Conservation (phyloP, 495 filamentous ascomycete species). For the Penicillium odoratum region DNA sequence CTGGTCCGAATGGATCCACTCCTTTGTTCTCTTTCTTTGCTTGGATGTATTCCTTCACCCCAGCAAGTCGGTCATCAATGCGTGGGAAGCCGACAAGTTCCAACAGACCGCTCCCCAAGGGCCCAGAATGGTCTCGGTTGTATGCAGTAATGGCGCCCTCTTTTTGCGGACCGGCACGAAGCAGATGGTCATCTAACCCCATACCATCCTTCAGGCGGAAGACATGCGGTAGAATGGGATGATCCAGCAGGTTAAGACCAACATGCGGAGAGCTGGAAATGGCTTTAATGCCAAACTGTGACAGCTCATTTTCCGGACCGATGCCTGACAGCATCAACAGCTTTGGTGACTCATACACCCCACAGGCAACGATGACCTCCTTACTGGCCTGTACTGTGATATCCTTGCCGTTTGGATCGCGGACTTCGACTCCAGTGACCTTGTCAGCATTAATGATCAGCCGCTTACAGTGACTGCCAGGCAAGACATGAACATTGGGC, state of each 20-base stretch:
- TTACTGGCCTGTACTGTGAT: constrained; percentile 11
- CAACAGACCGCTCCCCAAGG: constrained; percentile 45
- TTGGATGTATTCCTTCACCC: constrained; percentile 40
- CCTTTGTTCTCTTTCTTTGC: constrained; percentile 41
- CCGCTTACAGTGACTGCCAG: constrained; percentile 43
- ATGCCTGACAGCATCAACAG: constrained; percentile 64
- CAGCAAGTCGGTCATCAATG: constrained; percentile 43
- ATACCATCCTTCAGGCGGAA: constrained; percentile 50
- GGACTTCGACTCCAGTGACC: constrained; percentile 38
- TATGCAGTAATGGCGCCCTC: constrained; percentile 37
- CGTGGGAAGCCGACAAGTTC: constrained; percentile 53
- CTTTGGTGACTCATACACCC: constrained; percentile 59
- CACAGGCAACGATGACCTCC: constrained; percentile 61
- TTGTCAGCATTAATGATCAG: constrained; percentile 46
- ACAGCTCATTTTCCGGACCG: constrained; percentile 49
- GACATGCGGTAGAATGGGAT: constrained; percentile 46
- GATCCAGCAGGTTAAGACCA: constrained; percentile 62
- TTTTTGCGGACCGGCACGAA: constrained; percentile 30
- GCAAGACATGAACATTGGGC: constrained; percentile 48
- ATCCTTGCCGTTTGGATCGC: constrained; percentile 30
- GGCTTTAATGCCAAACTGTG: constrained; percentile 42
- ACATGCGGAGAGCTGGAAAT: constrained; percentile 55
- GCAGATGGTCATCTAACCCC: constrained; percentile 49
- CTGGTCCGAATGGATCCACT: constrained; percentile 20
- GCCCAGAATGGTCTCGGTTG: constrained; percentile 41